A percentile compares a stretch with the other conserved stretches of the same genome.
Conservation (phyloP, 345 rosid species). For the Sonneratia alba region DNA sequence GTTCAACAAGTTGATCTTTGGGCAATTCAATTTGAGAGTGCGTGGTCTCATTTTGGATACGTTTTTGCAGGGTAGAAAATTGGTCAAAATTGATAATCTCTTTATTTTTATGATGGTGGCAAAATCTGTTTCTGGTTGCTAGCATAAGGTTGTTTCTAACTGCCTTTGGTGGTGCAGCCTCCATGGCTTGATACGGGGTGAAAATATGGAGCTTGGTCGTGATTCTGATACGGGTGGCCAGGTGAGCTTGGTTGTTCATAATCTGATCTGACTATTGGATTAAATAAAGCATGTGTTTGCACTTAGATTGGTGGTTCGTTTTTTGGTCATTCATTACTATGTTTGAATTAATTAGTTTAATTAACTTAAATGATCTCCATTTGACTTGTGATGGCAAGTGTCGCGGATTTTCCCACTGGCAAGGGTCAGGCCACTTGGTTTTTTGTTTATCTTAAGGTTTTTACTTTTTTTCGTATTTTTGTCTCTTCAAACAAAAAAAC, state of each 20-base stretch:
- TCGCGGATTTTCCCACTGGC: neutral
- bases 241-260: constrained; percentile 6
- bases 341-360: neutral
- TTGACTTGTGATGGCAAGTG: neutral
- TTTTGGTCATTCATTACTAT: neutral
- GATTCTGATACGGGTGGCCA: constrained; percentile 33
- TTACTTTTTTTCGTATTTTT: too few species aligned
- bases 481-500: too few species aligned
- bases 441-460: too few species aligned
- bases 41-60: neutral
- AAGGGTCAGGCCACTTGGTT: too few species aligned
- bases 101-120: neutral
- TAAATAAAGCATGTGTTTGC: neutral
- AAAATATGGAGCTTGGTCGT: constrained; percentile 53
- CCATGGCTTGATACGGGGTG: constrained; percentile 36
- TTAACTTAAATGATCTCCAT: neutral
- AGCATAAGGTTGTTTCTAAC: neutral
- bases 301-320: neutral
- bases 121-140: neutral
- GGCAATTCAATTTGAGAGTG: neutral
- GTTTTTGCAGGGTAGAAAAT: neutral
- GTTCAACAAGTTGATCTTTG: neutral
- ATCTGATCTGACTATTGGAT: neutral
- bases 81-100: neutral
- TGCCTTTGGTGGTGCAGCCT: constrained; percentile 24